Percentiles rank a stretch among this genome's conserved stretches.
phyloP scores from a whole-genome alignment of 148 eudicot genomes.

The Rhododendron ferrugineum region DNA sequence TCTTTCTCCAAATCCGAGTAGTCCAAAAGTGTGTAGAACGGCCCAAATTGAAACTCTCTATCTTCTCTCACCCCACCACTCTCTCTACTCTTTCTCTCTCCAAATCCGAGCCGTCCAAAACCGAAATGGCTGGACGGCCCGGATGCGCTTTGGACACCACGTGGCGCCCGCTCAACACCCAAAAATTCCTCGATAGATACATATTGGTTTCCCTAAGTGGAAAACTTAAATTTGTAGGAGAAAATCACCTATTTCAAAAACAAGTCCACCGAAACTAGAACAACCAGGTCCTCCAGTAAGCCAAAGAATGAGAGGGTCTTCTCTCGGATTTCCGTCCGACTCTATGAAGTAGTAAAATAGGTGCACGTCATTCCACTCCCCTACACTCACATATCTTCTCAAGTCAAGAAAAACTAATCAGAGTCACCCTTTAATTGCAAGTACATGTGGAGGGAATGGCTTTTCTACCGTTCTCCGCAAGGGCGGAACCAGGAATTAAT shows the following conservation, averaged over 20 bases:
- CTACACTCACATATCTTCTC: slow-evolving; percentile 14
- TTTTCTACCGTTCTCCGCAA: not conserved
- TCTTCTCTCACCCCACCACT: no score
- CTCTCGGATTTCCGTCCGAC: slow-evolving; percentile 15
- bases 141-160: no score
- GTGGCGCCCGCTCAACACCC: no score
- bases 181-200: no score
- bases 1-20: no score
- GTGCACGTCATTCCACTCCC: slow-evolving; percentile 17
- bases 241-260: slow-evolving; percentile 15
- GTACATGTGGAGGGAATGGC: not conserved
- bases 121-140: no score
- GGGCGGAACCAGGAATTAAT: no score
- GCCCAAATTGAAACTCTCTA: no score
- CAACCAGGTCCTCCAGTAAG: slow-evolving; percentile 32
- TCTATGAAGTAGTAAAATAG: slow-evolving; percentile 27
- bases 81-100: no score
- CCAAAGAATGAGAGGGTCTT: slow-evolving; percentile 28
- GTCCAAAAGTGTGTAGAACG: no score
- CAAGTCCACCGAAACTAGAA: slow-evolving; percentile 10
- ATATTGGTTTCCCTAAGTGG: not conserved
- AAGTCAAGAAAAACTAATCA: not conserved
- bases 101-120: no score
- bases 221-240: not conserved
- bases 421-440: not conserved